A percentile compares a stretch with the other conserved stretches of the same genome.
phyloP scores from a whole-genome alignment of 306 rosid species.

The Spatholobus suberectus region DNA sequence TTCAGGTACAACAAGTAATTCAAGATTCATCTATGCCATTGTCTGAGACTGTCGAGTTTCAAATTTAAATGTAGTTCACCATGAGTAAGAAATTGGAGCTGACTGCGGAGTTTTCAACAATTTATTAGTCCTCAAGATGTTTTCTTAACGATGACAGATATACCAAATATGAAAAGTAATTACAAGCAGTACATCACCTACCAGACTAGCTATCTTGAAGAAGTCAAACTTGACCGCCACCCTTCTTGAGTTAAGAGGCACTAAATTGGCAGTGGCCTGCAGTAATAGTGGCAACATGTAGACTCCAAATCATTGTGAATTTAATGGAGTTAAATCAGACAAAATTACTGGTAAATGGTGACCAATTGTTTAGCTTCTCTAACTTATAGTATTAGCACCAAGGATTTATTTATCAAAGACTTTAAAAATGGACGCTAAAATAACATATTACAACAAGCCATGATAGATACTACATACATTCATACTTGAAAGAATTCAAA shows the following conservation, averaged over 20 bases:
- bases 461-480: background rate
- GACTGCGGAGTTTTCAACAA: background rate
- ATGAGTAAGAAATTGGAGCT: constrained; percentile 16
- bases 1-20: constrained; percentile 2
- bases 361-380: background rate
- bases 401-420: background rate
- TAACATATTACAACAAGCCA: background rate
- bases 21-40: background rate
- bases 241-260: constrained; percentile 78
- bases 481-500: background rate
- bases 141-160: background rate
- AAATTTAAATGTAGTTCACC: constrained; percentile 13
- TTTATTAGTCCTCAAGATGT: background rate
- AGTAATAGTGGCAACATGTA: constrained; percentile 28
- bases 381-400: background rate
- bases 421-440: background rate
- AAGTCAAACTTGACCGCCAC: constrained; percentile 86
- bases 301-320: constrained; percentile 17
- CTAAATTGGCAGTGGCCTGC: constrained; percentile 91
- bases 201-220: constrained; percentile 84
- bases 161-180: constrained; percentile 23
- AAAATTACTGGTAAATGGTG: background rate
- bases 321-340: background rate
- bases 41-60: background rate
- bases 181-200: constrained; percentile 42